phyloP scores from a whole-genome alignment of 2,329 filamentous ascomycete genomes.

The Penicillium sp. region DNA sequence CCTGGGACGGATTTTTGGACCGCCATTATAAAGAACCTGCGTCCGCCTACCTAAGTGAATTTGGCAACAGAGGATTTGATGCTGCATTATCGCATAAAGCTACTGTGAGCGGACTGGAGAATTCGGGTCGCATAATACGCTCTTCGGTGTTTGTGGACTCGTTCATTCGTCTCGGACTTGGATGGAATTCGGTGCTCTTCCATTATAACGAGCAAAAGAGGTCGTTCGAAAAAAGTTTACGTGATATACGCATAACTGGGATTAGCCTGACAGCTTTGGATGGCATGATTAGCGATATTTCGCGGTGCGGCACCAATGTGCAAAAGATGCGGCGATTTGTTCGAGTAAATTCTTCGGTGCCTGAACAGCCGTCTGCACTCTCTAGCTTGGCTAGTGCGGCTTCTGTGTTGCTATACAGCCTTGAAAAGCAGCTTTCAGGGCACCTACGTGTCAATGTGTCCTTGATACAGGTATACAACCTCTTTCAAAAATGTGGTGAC shows the following conservation, averaged over 20 bases:
- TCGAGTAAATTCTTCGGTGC: conserved; percentile 23
- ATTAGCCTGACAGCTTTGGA: conserved; percentile 43
- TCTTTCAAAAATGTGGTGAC: conserved; percentile 37
- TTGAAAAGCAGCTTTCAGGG: conserved; percentile 32
- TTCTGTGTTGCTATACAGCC: conserved; percentile 32
- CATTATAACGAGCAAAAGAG: conserved; percentile 32
- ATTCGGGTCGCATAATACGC: conserved; percentile 30
- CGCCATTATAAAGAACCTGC: conserved; percentile 26
- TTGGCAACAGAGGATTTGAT: conserved; percentile 37
- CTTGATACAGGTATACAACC: conserved; percentile 33
- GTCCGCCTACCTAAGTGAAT: conserved; percentile 43
- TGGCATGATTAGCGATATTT: conserved; percentile 26
- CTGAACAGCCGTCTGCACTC: conserved; percentile 27
- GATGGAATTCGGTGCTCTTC: conserved; percentile 44
- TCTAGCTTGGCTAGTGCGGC: conserved; percentile 33
- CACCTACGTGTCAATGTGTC: conserved; percentile 26
- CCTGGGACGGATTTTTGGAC: conserved; percentile 41
- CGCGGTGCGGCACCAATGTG: conserved; percentile 35
- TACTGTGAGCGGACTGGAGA: conserved; percentile 18
- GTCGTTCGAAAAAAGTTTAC: conserved; percentile 39
- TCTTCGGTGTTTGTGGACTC: conserved; percentile 37
- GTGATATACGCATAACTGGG: conserved; percentile 48
- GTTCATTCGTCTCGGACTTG: conserved; percentile 39
- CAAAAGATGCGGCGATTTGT: conserved; percentile 34
- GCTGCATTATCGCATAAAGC: conserved; percentile 30